Base-by-base conservation (phyloP, 805 yeast genomes). In the Schizosaccharomyces japonicus region DNA sequence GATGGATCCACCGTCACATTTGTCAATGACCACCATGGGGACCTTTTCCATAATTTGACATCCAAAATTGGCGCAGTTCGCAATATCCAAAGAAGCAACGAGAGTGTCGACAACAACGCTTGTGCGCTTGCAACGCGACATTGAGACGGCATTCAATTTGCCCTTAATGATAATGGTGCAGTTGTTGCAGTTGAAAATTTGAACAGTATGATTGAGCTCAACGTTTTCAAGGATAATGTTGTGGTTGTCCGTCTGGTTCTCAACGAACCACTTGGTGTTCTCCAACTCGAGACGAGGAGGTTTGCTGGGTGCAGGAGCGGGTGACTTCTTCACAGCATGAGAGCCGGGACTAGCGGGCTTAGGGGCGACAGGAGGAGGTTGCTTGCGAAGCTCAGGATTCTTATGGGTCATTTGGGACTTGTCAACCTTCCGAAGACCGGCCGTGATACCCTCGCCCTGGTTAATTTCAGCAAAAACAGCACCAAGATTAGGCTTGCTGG, bases 391-490 rank as follows among this genome's bases (percentile, higher is more conserved):
- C 44, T 67, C 76, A 1, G 95, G 94, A 61, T 84, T 82, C 64
- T 83, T 84, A 63, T 83, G 94, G 21, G 95, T 83, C 84, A 81
- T 82, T 63, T 84, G 81, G 6, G 92, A 78, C 65, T 76, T 82
- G 55, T 85, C 95, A 34, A 87, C 95, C 60, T 87, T 87, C 60
- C 79, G 83, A 54, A 90, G 72, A 11, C 84, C 81, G 31, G 84
- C 67, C 1, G 96, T 85, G 56, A 90, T 78, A 44, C 64, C 66
- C 54, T 76, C 80, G 51, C 99, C 99, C 65, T 78, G 71, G 64
- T 78, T 84, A 53, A 90, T 67, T 54, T 80, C 92, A n/a, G 81
- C 77, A 61, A 90, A 90, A 11, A 90, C 94, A 1, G 96, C 96
- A 54, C 68, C 70, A 66, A 87, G 73, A 39, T 94, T 90, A 40